phyloP scores from a whole-genome alignment of 768 basidiomycete genomes.

The Porphyrellus cyaneotinctus region DNA sequence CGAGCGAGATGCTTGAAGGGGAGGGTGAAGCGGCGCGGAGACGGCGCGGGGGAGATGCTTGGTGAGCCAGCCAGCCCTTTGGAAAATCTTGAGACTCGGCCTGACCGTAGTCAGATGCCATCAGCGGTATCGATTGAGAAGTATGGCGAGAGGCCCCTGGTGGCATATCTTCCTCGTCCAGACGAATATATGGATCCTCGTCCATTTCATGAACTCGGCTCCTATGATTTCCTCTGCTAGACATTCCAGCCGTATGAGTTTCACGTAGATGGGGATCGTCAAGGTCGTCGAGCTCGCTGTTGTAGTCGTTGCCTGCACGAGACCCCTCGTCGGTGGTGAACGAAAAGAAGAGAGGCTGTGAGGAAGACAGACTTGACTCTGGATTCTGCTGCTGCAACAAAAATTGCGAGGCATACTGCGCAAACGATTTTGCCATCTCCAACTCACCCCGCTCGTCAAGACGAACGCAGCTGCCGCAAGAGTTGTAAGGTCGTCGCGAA shows the following conservation, averaged over 20 bases:
- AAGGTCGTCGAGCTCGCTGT: constrained; percentile 60
- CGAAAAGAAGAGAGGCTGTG: constrained; percentile 84
- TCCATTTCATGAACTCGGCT: constrained; percentile 39
- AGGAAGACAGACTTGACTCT: constrained; percentile 54
- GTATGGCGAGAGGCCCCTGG: constrained; percentile 35
- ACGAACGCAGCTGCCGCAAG: constrained; percentile 11
- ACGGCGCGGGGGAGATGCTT: constrained; percentile 56
- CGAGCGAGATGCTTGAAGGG: constrained; percentile 30
- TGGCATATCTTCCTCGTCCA: constrained; percentile 63
- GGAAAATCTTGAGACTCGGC: constrained; percentile 41
- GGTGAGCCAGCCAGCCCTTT: constrained; percentile 69
- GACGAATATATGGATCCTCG: constrained; percentile 72
- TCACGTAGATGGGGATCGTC: constrained; percentile 72
- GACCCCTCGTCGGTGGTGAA: constrained; percentile 73
- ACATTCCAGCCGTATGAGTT: constrained; percentile 30
- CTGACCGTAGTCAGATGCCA: constrained; percentile 32
- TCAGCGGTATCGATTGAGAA: constrained; percentile 35
- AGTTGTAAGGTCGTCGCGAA: constrained; percentile 8
- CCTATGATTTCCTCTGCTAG: constrained; percentile 27
- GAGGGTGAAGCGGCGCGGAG: constrained; percentile 42
- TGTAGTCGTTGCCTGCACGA: constrained; percentile 45
- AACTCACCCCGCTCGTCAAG: constrained; percentile 17
- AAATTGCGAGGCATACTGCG: constrained; percentile 80
- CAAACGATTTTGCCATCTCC: constrained; percentile 65
- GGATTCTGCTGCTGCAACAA: constrained; percentile 55